Conservation (phyloP, 192 early-diverging fungal genomes). For the Coemansia sp. region DNA sequence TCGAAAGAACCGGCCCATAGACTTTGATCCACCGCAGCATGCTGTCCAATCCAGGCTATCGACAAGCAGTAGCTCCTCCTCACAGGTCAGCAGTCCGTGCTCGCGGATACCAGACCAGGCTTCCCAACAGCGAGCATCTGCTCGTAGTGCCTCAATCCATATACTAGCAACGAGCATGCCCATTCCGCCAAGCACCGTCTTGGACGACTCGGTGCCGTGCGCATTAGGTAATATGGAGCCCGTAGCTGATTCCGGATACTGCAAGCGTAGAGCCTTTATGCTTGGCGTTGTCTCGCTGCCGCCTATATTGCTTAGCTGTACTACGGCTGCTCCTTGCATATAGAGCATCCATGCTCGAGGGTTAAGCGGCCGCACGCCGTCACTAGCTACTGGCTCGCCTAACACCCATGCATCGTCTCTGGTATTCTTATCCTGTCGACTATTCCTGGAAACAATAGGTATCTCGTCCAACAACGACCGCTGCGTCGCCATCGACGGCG, state of each 20-base stretch:
- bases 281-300: constrained; percentile 38
- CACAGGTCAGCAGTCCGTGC: constrained; percentile 37
- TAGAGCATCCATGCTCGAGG: constrained; percentile 42
- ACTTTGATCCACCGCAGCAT: constrained; percentile 24
- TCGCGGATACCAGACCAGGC: constrained; percentile 52
- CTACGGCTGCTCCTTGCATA: constrained; percentile 51
- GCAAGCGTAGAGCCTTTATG: constrained; percentile 29
- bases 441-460: neutral
- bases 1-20: constrained; percentile 31
- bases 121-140: constrained; percentile 53
- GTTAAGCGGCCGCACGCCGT: constrained; percentile 21
- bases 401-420: neutral
- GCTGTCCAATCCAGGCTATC: constrained; percentile 28
- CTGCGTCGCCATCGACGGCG: neutral
- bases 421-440: constrained; percentile 3
- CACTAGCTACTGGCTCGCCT: neutral
- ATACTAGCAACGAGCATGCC: constrained; percentile 30
- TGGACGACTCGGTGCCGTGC: neutral
- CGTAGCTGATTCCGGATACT: neutral
- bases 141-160: constrained; percentile 26
- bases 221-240: neutral
- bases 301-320: constrained; percentile 46
- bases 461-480: constrained; percentile 4
- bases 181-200: constrained; percentile 23
- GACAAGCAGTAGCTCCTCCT: constrained; percentile 33